phyloP scores from a whole-genome alignment of 306 rosid genomes.

The Mucuna pruriens region DNA sequence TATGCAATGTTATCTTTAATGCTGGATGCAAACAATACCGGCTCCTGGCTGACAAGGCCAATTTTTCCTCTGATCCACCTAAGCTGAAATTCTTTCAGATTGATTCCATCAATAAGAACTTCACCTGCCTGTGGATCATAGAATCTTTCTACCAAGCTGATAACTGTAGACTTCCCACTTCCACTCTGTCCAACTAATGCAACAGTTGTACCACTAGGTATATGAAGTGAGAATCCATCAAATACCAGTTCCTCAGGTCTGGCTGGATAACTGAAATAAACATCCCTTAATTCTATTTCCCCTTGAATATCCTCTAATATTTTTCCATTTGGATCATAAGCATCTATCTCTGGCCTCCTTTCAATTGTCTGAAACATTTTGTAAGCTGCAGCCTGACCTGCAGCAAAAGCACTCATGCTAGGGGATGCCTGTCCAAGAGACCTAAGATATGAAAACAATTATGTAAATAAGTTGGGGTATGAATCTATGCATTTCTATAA shows the following conservation, averaged over 20 bases:
- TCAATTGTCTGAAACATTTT: constrained; percentile 86
- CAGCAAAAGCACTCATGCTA: constrained; percentile 87
- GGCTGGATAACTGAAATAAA: constrained; percentile 82
- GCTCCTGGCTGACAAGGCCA: constrained; percentile 96
- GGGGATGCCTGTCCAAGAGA: constrained; percentile 91
- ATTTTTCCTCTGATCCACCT: constrained; percentile 92
- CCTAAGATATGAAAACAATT: constrained; percentile 46
- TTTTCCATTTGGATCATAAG: constrained; percentile 70
- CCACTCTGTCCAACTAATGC: constrained; percentile 97
- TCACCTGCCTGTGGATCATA: constrained; percentile 86
- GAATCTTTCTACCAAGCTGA: constrained; percentile 88
- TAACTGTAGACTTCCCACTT: too few species aligned
- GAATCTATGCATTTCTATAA: neutral
- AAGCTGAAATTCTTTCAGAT: constrained; percentile 81
- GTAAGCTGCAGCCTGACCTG: constrained; percentile 93
- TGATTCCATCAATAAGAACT: constrained; percentile 74
- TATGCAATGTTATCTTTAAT: constrained; percentile 86
- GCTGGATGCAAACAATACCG: constrained; percentile 81
- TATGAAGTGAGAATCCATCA: constrained; percentile 69
- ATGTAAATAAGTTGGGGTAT: neutral
- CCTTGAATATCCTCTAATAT: constrained; percentile 68
- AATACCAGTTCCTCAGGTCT: constrained; percentile 81
- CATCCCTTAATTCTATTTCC: constrained; percentile 70
- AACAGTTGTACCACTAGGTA: constrained; percentile 72
- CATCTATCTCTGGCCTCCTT: constrained; percentile 82